phyloP scores from a whole-genome alignment of 495 filamentous ascomycete species.

The Entonaema liquescens region DNA sequence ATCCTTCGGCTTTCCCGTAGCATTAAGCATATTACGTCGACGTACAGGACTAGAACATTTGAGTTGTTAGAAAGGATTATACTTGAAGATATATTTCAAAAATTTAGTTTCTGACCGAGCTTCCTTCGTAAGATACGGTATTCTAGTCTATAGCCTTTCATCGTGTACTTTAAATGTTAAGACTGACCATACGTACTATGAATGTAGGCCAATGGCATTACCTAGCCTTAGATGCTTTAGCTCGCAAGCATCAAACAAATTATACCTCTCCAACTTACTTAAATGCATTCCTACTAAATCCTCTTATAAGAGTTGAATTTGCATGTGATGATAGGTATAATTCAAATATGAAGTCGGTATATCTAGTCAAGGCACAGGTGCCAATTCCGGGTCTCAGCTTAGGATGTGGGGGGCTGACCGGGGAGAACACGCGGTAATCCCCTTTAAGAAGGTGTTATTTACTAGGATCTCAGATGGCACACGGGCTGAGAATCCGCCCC shows the following conservation, averaged over 20 bases:
- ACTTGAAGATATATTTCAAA: neutral
- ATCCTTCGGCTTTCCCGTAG: neutral
- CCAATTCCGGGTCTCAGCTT: neutral
- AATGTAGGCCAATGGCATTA: neutral
- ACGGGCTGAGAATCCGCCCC: slow-evolving; percentile 1
- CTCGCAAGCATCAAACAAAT: neutral
- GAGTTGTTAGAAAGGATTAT: neutral
- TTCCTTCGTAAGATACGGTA: neutral
- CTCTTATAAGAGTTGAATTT: neutral
- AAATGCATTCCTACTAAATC: neutral
- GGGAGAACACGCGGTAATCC: slow-evolving; percentile 5
- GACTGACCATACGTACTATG: neutral
- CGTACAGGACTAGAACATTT: neutral
- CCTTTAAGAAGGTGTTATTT: slow-evolving; percentile 8
- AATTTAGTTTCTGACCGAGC: neutral
- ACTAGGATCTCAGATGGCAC: slow-evolving; percentile 1
- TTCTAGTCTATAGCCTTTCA: neutral
- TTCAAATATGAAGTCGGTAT: neutral
- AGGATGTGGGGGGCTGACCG: neutral
- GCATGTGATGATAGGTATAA: neutral
- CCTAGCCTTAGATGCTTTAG: neutral
- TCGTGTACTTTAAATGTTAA: neutral
- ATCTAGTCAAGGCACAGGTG: neutral
- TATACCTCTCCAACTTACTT: neutral
- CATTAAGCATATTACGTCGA: neutral